These are phyloP conservation scores for Porphyridium purpureum DNA, from an alignment of 23 red algal genomes.

Conservation along the genomic window DNA sequence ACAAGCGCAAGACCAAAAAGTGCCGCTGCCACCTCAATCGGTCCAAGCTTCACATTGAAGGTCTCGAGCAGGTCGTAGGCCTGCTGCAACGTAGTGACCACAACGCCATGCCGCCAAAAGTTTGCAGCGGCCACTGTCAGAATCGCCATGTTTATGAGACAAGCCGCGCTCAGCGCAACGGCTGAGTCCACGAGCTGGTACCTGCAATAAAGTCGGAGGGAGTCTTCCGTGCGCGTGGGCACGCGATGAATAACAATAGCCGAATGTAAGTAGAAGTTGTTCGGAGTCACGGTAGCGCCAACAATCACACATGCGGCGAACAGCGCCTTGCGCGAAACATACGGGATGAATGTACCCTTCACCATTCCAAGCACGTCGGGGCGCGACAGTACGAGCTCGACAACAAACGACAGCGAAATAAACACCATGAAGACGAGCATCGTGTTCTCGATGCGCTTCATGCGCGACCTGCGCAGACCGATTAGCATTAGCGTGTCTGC, in stretches of 20 bases:
- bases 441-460: constrained; percentile 19
- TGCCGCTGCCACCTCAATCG: constrained; percentile 17
- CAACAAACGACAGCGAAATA: constrained; percentile 10
- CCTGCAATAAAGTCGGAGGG: constrained; percentile 40
- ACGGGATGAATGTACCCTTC: constrained; percentile 11
- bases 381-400: constrained; percentile 11
- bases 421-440: constrained; percentile 13
- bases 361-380: constrained; percentile 4
- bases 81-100: constrained; percentile 76
- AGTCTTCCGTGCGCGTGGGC: constrained; percentile 20
- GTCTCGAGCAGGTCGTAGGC: constrained; percentile 63
- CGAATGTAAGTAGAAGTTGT: constrained; percentile 87
- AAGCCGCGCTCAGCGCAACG: constrained; percentile 21
- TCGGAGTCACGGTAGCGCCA: constrained; percentile 31
- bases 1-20: constrained; percentile 31
- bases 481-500: constrained; percentile 22
- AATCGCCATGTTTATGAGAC: constrained; percentile 30
- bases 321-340: constrained; percentile 7
- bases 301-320: constrained; percentile 19
- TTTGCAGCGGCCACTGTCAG: constrained; percentile 18
- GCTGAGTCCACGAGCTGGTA: constrained; percentile 36
- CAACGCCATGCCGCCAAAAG: constrained; percentile 17
- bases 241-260: constrained; percentile 75
- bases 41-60: constrained; percentile 3
- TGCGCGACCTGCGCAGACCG: constrained; percentile 3